Evolutionary conservation across 129 eudicot species (phyloP).

Genomic region (Gnaphalium uliginosum): DNA sequence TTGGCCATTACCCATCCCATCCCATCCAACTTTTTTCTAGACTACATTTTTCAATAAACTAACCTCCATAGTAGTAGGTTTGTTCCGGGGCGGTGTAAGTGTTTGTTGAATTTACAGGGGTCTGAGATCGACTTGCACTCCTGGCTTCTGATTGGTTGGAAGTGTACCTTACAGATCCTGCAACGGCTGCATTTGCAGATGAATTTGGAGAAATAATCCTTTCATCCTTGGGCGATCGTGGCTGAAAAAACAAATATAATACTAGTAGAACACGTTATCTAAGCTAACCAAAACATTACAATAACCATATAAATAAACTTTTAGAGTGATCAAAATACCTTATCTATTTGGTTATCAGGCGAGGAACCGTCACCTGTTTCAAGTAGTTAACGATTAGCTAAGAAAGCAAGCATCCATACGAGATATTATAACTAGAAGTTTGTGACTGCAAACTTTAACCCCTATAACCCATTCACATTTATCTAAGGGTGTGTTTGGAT

Average conservation of each 20-base stretch:
- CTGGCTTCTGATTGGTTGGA: slow-evolving; percentile 13
- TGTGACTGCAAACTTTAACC: not conserved
- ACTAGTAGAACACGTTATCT: slow-evolving; percentile 22
- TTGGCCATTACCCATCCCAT: too few relatives aligned
- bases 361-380: slow-evolving; percentile 50
- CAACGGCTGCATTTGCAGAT: slow-evolving; percentile 46
- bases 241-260: slow-evolving; percentile 43
- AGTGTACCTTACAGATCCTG: slow-evolving; percentile 38
- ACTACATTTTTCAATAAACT: slow-evolving; percentile 17
- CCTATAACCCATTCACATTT: not conserved
- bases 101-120: slow-evolving; percentile 37
- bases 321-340: slow-evolving; percentile 33
- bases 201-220: slow-evolving; percentile 55
- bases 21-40: not conserved
- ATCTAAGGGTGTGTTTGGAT: not conserved
- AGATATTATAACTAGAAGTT: not conserved
- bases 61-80: slow-evolving; percentile 66
- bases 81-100: slow-evolving; percentile 50
- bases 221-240: slow-evolving; percentile 60
- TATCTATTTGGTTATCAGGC: slow-evolving; percentile 40
- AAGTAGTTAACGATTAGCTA: not conserved
- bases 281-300: slow-evolving; percentile 13
- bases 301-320: slow-evolving; percentile 5
- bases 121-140: slow-evolving; percentile 51
- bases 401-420: not conserved